phyloP scores from a whole-genome alignment of 139 green algal species.

The Coelastrella sp. region DNA sequence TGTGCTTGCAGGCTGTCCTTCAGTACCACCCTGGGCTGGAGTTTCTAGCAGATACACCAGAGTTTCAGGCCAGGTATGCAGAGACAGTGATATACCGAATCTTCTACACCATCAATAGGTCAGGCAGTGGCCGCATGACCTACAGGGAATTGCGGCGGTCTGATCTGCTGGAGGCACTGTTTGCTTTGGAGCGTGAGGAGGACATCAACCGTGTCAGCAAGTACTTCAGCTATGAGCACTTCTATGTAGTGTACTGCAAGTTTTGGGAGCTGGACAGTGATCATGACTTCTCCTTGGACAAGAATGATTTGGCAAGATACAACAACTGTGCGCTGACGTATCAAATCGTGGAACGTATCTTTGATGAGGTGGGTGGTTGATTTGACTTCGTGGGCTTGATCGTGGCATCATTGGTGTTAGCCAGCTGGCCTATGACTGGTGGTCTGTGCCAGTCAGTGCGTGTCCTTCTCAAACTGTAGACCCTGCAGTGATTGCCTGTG shows the following conservation, averaged over 20 bases:
- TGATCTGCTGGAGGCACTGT: constrained; percentile 89
- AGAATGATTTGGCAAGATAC: constrained; percentile 96
- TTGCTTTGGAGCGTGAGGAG: constrained; percentile 89
- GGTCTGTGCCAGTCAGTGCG: no score
- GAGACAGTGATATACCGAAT: constrained; percentile 99
- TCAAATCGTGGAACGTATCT: constrained; percentile 95
- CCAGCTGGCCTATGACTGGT: no score
- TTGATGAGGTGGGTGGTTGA: constrained; percentile 76
- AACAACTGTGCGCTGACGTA: constrained; percentile 94
- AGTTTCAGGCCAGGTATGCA: constrained; percentile 96
- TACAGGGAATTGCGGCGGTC: constrained; percentile 88
- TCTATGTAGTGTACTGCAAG: constrained; percentile 99
- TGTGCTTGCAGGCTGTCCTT: constrained; percentile 70
- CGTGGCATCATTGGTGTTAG: no score
- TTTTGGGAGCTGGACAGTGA: constrained; percentile 99
- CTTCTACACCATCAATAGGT: constrained; percentile 92
- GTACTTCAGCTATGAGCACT: constrained; percentile 96
- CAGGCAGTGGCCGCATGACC: constrained; percentile 80
- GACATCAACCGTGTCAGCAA: constrained; percentile 93
- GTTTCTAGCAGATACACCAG: constrained; percentile 95
- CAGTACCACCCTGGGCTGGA: constrained; percentile 94
- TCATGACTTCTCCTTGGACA: constrained; percentile 97
- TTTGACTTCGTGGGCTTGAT: neutral
- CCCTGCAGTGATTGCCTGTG: no score
- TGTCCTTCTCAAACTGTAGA: no score